phyloP scores from a whole-genome alignment of 2,329 filamentous ascomycete genomes.

The Dryadomyces quercivorus region DNA sequence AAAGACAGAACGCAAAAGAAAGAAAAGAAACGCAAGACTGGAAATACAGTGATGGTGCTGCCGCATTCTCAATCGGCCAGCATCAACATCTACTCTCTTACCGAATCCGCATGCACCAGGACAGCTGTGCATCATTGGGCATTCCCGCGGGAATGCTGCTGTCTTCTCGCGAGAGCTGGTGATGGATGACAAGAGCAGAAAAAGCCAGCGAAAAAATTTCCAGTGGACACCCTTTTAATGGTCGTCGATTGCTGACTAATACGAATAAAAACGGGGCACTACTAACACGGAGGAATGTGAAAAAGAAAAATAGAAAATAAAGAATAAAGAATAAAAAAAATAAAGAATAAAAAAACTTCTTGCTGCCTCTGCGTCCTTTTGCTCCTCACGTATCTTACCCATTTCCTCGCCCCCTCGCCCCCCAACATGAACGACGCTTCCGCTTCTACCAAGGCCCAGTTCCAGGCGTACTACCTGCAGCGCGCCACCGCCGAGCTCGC shows the following conservation, averaged over 20 bases:
- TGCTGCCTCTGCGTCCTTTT: too few relatives aligned
- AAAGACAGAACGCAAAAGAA: neutral
- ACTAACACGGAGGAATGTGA: neutral
- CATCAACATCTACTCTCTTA: neutral
- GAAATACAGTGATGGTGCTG: neutral
- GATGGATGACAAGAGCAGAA: too few relatives aligned
- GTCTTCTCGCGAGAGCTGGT: too few relatives aligned
- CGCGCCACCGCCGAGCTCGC: slow-evolving; percentile 58
- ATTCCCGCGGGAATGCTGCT: neutral
- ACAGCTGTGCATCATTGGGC: neutral
- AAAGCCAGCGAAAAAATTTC: neutral
- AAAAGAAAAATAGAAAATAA: neutral
- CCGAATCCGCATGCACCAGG: neutral
- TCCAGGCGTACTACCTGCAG: slow-evolving; percentile 57
- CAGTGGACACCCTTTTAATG: neutral
- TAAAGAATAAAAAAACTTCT: too few relatives aligned
- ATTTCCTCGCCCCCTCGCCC: too few relatives aligned
- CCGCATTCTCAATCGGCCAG: neutral
- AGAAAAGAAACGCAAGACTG: neutral
- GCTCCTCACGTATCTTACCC: too few relatives aligned
- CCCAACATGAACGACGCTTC: neutral
- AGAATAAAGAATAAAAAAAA: neutral
- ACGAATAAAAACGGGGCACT: neutral
- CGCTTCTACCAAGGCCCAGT: slow-evolving; percentile 21
- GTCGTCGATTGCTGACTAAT: too few relatives aligned